Percentiles rank a stretch among this genome's conserved stretches.
phyloP scores from a whole-genome alignment of 2,329 filamentous ascomycete genomes.

The Laburnicola sp. region DNA sequence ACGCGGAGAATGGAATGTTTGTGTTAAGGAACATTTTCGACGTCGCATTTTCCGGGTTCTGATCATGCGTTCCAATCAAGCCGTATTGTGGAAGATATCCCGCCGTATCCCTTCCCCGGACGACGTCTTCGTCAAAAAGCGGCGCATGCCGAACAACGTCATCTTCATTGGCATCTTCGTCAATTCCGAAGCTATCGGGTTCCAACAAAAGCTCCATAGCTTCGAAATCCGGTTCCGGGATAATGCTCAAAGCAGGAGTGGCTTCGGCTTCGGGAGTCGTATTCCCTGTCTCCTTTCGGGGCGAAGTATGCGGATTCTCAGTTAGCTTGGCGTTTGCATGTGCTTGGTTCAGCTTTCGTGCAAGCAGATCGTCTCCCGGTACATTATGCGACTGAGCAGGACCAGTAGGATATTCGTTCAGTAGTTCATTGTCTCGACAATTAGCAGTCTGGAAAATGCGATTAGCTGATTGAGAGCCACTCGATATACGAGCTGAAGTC shows the following conservation, averaged over 20 bases:
- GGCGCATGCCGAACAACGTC: constrained; percentile 15
- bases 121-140: constrained; percentile 9
- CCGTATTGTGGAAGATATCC: constrained; percentile 19
- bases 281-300: neutral
- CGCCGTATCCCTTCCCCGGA: neutral
- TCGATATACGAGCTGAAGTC: no score
- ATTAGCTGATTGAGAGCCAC: no score
- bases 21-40: constrained; percentile 55
- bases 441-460: no score
- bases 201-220: constrained; percentile 1
- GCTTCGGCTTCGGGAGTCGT: neutral
- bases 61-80: constrained; percentile 9
- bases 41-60: constrained; percentile 9
- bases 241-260: no score
- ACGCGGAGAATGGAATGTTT: constrained; percentile 60
- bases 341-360: constrained; percentile 5
- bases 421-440: no score
- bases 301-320: neutral
- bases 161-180: neutral
- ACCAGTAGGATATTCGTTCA: no score
- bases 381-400: neutral
- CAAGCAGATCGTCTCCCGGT: constrained; percentile 4
- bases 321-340: neutral
- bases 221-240: neutral
- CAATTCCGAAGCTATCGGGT: neutral